phyloP scores from a whole-genome alignment of 140 eudicot species.

The Oenanthe javanica region DNA sequence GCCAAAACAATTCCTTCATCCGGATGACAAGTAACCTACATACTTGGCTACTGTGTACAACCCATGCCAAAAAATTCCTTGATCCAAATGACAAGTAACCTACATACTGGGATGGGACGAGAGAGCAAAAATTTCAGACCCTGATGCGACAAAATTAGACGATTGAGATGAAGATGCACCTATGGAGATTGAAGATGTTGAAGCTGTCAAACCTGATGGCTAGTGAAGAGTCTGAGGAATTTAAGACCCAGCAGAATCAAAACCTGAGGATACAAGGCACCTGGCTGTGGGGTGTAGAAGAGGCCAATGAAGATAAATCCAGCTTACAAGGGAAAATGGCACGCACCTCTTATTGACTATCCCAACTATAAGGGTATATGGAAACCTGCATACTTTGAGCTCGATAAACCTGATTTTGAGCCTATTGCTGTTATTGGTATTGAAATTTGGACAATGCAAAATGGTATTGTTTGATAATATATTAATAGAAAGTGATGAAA shows the following conservation, averaged over 20 bases:
- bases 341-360: constrained; percentile 73
- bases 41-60: no score
- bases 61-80: no score
- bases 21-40: constrained; percentile 72
- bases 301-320: constrained; percentile 83
- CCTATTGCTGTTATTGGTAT: constrained; percentile 87
- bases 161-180: constrained; percentile 98
- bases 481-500: constrained; percentile 63
- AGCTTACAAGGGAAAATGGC: constrained; percentile 85
- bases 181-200: constrained; percentile 72
- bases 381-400: constrained; percentile 80
- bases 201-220: constrained; percentile 94
- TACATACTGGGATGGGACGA: constrained; percentile 63
- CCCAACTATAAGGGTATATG: constrained; percentile 89
- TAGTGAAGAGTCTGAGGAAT: constrained; percentile 85
- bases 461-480: constrained; percentile 88
- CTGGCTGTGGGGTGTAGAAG: constrained; percentile 44
- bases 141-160: constrained; percentile 69
- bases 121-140: constrained; percentile 62
- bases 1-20: constrained; percentile 68
- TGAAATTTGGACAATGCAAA: constrained; percentile 99
- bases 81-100: no score
- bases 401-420: constrained; percentile 64
- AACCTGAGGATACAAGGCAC: constrained; percentile 69
- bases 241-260: constrained; percentile 82